A percentile compares a stretch with the other conserved stretches of the same genome.
Conservation (phyloP, 2,329 filamentous ascomycete species). For the Penicillium corylophilum region DNA sequence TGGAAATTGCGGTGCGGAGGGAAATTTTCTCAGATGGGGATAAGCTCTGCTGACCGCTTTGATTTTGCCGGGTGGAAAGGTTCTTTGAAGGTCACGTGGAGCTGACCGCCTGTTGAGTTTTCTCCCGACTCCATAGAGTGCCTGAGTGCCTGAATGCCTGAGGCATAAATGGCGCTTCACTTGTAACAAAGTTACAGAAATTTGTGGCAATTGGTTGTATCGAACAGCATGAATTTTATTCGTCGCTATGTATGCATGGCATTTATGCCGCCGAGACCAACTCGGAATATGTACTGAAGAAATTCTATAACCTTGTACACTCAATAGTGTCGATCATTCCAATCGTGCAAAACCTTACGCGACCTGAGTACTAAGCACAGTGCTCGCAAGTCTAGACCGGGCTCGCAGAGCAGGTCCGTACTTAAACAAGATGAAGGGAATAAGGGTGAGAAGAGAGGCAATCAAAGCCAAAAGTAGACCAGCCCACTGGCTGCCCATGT, state of each 20-base stretch:
- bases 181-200: too few species aligned
- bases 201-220: neutral
- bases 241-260: neutral
- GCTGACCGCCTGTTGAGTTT: neutral
- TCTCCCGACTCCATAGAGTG: too few species aligned
- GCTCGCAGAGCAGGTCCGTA: constrained; percentile 31
- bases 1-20: neutral
- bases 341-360: neutral
- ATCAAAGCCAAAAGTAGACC: constrained; percentile 51
- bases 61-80: neutral
- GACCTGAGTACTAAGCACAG: constrained; percentile 7
- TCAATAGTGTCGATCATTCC: neutral
- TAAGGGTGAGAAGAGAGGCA: constrained; percentile 38
- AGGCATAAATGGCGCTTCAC: too few species aligned
- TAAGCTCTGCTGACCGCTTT: neutral
- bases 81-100: neutral
- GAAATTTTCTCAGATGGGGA: neutral
- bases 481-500: constrained; percentile 54
- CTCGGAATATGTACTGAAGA: neutral
- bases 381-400: constrained; percentile 31
- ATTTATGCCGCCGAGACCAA: neutral
- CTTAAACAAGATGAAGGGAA: constrained; percentile 32
- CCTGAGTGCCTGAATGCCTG: neutral
- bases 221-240: neutral
- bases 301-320: neutral